Evolutionary conservation across 768 basidiomycete species (phyloP), one percentile per base, ranked within the genome.

Genomic region (Suillus americanus): DNA sequence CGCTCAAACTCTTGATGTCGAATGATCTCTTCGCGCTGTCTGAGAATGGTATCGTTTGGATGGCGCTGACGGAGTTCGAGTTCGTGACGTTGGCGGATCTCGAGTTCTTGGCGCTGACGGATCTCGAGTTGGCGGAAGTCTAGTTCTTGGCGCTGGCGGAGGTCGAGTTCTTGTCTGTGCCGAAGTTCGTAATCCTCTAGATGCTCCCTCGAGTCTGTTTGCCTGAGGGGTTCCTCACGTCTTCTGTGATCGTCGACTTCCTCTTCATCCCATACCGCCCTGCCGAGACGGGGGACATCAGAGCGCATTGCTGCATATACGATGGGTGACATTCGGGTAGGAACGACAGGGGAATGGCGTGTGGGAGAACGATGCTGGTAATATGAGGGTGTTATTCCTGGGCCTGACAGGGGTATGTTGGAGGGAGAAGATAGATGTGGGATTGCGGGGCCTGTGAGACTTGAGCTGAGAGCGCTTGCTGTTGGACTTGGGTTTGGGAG

Each of bases 161-260:
- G 14, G 13, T 57, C 56, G 18, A 30, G 25, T 3, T 59, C 57
- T 59, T 41, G 57, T 28, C 57, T 59, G 28, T 59, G 57, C 9
- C 56, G 38, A 5, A 38, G 56, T 4, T 40, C 25, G 10, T 41
- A 28, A 18, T 41, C 56, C 9, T 57, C 57, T 20, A 12, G 6
- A 20, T 59, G 57, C 10, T 74, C 71, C 18, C 61, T 56, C 25
- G 70, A 54, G 23, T 63, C 8, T 50, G 65, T 67, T 13, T 70
- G 75, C 35, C 63, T 59, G 0, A 64, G 64, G 43, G 55, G 55
- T 41, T 59, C 57, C 5, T 59, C 57, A 2, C 40, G 40, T 28
- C 57, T 41, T 41, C 57, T 59, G 5, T 30, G 12, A 20, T 59
- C 57, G 2, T 59, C 57, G 12, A 59, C 25, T 40, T 59, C 57